Percentiles rank a stretch among this genome's conserved stretches.
phyloP scores from a whole-genome alignment of 192 early-diverging fungal genomes.

The Helicostylum pulchrum region DNA sequence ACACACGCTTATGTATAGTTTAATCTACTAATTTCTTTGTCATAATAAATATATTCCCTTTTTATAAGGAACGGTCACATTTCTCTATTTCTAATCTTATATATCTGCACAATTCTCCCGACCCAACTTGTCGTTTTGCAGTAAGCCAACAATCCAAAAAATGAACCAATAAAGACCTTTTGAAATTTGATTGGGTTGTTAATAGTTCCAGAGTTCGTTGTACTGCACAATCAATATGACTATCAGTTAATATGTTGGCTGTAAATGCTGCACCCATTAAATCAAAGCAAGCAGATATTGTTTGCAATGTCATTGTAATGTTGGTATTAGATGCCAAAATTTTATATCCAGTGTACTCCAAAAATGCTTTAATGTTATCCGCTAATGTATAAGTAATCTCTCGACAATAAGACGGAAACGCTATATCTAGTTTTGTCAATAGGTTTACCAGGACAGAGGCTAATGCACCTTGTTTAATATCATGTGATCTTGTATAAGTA shows the following conservation, averaged over 20 bases:
- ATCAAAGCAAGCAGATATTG: conserved; percentile 33
- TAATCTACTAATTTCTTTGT: neutral
- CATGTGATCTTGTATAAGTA: neutral
- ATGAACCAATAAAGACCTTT: conserved; percentile 15
- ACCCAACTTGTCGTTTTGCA: conserved; percentile 17
- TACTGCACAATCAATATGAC: conserved; percentile 31
- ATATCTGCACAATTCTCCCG: conserved; percentile 22
- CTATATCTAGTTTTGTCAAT: conserved; percentile 28
- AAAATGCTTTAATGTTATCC: conserved; percentile 38
- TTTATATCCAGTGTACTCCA: conserved; percentile 38
- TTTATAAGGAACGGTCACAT: conserved; percentile 17
- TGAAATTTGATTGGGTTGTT: conserved; percentile 14
- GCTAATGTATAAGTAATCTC: conserved; percentile 39
- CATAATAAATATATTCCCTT: neutral
- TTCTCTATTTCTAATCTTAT: conserved; percentile 27
- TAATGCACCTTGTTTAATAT: conserved; percentile 16
- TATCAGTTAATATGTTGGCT: conserved; percentile 30
- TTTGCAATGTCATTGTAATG: conserved; percentile 19
- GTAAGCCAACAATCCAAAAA: conserved; percentile 25
- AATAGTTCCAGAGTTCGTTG: conserved; percentile 29
- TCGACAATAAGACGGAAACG: conserved; percentile 35
- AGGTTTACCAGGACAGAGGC: conserved; percentile 32
- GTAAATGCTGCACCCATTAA: conserved; percentile 31
- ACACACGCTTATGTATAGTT: neutral
- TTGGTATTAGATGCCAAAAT: conserved; percentile 11